A percentile compares a stretch with the other conserved stretches of the same genome.
phyloP scores from a whole-genome alignment of 768 basidiomycete species.

The Erythrobasidium yunnanense region DNA sequence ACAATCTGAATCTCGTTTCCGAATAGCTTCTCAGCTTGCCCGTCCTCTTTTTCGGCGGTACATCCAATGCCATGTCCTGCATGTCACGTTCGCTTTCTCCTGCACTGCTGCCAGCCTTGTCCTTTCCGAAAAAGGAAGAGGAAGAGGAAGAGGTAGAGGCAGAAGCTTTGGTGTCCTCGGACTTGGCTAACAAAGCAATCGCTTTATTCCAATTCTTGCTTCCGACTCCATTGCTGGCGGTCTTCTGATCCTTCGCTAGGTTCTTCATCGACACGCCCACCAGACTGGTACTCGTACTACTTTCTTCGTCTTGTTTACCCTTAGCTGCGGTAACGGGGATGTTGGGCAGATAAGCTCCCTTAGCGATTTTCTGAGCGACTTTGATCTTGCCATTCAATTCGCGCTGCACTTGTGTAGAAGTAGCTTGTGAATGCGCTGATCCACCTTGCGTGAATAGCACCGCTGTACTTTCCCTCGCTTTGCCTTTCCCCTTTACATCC shows the following conservation, averaged over 20 bases:
- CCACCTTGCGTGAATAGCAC: conserved; percentile 20
- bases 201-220: conserved; percentile 23
- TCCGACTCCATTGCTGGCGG: background rate
- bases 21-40: background rate
- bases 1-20: background rate
- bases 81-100: too few species aligned
- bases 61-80: too few species aligned
- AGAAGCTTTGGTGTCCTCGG: background rate
- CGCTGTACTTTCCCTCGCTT: background rate
- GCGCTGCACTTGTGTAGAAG: conserved; percentile 12
- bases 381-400: conserved; percentile 15
- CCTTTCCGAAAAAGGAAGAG: too few species aligned
- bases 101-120: too few species aligned
- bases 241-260: background rate
- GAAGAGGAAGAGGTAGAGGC: background rate
- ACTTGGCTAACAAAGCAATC: background rate
- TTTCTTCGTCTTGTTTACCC: too few species aligned
- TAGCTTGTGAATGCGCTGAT: conserved; percentile 8
- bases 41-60: background rate
- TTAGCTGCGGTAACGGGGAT: background rate
- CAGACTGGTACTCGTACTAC: too few species aligned
- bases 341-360: background rate
- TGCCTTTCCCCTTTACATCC: too few species aligned
- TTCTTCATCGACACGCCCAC: too few species aligned
- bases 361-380: background rate